Evolutionary conservation across 2,329 filamentous ascomycete species (phyloP).

Genomic region (Aspergillus ochraceus): DNA sequence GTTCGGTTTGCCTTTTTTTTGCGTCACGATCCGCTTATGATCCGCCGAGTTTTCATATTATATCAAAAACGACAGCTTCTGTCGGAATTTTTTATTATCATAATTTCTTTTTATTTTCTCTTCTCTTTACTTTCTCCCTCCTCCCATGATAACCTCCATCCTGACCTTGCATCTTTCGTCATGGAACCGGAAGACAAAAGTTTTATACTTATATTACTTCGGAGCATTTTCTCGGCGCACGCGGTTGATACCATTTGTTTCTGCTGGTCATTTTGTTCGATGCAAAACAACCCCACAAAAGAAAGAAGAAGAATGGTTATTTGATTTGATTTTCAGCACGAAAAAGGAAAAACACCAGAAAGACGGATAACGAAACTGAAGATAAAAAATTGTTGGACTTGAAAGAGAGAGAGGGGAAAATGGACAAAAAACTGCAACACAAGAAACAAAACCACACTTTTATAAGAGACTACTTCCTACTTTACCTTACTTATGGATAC

Average conservation of each 20-base stretch:
- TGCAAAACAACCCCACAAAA: neutral
- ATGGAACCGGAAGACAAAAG: conserved; percentile 27
- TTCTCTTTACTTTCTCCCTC: conserved; percentile 4
- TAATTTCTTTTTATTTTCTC: conserved; percentile 15
- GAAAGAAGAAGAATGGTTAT: conserved; percentile 6
- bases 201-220: conserved; percentile 19
- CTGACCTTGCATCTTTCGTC: conserved; percentile 1
- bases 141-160: neutral
- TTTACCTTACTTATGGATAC: too few relatives aligned
- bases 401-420: conserved; percentile 20
- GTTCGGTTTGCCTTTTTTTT: conserved; percentile 6
- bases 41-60: neutral
- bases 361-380: conserved; percentile 1
- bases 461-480: neutral
- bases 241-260: conserved; percentile 35
- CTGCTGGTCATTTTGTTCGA: conserved; percentile 5
- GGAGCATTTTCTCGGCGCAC: conserved; percentile 38
- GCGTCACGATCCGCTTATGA: neutral
- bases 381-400: conserved; percentile 23
- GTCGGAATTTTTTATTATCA: conserved; percentile 5
- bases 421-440: conserved; percentile 5
- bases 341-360: neutral
- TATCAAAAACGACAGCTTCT: neutral
- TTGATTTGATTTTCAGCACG: neutral
- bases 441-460: neutral